Percentiles rank a stretch among this genome's conserved stretches.
Evolutionary conservation across 2,329 filamentous ascomycete species (phyloP).

Genomic region (Epichloe sp.): DNA sequence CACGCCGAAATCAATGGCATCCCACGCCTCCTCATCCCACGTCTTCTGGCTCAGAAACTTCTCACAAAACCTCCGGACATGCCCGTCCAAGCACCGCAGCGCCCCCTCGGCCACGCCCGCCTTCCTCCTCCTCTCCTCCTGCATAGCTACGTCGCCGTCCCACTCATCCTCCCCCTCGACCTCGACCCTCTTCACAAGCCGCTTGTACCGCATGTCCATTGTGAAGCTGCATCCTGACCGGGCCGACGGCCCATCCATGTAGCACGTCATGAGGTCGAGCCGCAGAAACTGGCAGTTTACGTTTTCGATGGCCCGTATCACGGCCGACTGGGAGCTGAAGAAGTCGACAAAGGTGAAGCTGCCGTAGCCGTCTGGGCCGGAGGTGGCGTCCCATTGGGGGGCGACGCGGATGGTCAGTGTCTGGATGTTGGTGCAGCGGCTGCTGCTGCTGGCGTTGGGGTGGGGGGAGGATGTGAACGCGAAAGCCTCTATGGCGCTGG

Average conservation of each 20-base stretch:
- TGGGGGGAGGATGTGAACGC: background rate
- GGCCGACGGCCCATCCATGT: background rate
- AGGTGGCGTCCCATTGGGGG: slow-evolving; percentile 14
- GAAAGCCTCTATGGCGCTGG: slow-evolving; percentile 25
- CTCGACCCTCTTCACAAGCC: background rate
- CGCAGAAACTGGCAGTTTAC: slow-evolving; percentile 24
- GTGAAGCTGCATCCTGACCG: slow-evolving; percentile 5
- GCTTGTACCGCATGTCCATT: slow-evolving; percentile 8
- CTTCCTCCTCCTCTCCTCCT: background rate
- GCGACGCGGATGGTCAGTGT: slow-evolving; percentile 30
- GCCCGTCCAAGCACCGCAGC: slow-evolving; percentile 2
- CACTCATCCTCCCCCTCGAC: slow-evolving; percentile 7
- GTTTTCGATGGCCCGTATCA: slow-evolving; percentile 18
- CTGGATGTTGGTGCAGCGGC: slow-evolving; percentile 18
- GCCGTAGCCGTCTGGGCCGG: background rate
- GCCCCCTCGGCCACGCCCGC: background rate
- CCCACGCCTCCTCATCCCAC: background rate
- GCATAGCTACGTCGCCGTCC: slow-evolving; percentile 10
- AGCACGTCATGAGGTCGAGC: slow-evolving; percentile 19
- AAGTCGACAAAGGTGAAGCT: slow-evolving; percentile 24
- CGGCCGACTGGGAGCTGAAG: slow-evolving; percentile 16
- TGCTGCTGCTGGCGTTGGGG: slow-evolving; percentile 5
- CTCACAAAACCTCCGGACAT: slow-evolving; percentile 5
- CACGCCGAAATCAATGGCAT: background rate
- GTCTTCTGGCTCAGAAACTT: background rate